phyloP scores from a whole-genome alignment of 2,329 filamentous ascomycete species.

The Ilyonectria sp. region DNA sequence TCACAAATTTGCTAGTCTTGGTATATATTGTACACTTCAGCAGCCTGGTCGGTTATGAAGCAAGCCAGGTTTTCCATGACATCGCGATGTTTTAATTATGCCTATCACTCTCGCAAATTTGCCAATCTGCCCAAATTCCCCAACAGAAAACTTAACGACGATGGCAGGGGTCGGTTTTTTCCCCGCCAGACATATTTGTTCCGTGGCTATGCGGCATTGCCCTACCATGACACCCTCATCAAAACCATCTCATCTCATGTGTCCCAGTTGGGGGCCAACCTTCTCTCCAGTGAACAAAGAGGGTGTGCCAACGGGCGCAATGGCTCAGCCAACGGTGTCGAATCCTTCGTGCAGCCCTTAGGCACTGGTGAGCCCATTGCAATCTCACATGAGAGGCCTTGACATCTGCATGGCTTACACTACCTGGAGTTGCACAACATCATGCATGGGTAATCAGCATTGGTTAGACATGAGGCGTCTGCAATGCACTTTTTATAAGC shows the following conservation, averaged over 20 bases:
- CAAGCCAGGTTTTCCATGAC: no score
- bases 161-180: no score
- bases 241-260: not conserved
- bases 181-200: no score
- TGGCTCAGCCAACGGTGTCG: not conserved
- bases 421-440: not conserved
- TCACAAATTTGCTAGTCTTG: no score
- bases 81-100: no score
- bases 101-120: no score
- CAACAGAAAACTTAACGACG: no score
- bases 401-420: not conserved
- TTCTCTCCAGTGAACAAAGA: slow-evolving; percentile 70
- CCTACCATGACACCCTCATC: not conserved
- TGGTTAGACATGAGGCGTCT: not conserved
- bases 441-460: not conserved
- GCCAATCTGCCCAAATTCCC: no score
- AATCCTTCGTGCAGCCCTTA: not conserved
- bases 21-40: no score
- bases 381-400: not conserved
- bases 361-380: not conserved
- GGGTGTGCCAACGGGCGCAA: not conserved
- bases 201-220: no score
- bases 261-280: not conserved
- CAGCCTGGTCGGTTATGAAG: no score
- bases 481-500: not conserved